Evolutionary conservation across 2,329 filamentous ascomycete species (phyloP), one percentile per base, ranked within the genome.

Genomic region (Stemphylium lycopersici): DNA sequence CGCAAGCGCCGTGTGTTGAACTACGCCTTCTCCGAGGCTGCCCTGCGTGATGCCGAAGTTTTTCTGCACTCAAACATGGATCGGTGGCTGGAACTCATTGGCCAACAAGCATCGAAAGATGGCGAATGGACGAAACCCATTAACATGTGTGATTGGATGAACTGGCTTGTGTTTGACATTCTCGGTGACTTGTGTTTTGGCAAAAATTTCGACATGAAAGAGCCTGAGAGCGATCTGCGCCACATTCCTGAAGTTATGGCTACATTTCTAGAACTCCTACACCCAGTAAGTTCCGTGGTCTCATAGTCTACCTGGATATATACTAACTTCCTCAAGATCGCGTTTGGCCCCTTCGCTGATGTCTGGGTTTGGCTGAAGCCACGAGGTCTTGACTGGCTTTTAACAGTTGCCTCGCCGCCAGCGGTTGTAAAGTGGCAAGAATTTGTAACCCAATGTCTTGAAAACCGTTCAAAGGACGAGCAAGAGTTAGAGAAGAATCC

Each of bases 141-240:
- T 29, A 56, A 66, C 39, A 65, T 67, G 59, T 45, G 49, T 22
- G 57, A 64, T 22, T 62, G 55, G 52, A 48, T 63, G 33, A 63
- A 72, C 34, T 78, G 69, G 55, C 67, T 81, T 32, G 71, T 75
- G 16, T 77, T 80, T 55, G 79, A 81, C 48, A 74, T 81, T 42
- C 78, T 82, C 61, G 76, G 76, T 22, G 77, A 79, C 45, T 62
- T 78, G 8, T 72, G 69, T 49, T 74, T 77, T 54, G 74, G 73
- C 8, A 69, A 74, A 52, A 58, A 66, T 29, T 75, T 78, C 56
- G 59, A 67, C 39, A 72, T 75, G 70, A 68, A 67, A 34, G 65
- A 67, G 38, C 52, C 52, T 15, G 55, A 48, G 12, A 68, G 58
- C 48, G 47, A 62, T 15, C 51, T 66, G 2, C 58, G 59, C n/a